Conservation (phyloP, 2,329 filamentous ascomycete genomes). For the Thielaviopsis ethacetica region DNA sequence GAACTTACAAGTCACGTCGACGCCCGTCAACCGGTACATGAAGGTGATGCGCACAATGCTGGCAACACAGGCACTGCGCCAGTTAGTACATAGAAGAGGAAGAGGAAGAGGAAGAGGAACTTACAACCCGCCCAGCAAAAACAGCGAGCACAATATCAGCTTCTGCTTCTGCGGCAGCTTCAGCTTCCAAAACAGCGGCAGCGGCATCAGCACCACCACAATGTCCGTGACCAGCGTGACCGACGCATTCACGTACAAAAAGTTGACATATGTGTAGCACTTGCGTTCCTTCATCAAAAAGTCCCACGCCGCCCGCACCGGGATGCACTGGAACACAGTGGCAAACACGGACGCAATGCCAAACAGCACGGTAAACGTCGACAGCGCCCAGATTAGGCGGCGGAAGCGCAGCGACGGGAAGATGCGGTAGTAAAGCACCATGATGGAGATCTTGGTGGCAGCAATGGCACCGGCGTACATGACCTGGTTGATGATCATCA, state of each 20-base stretch:
- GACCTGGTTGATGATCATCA: constrained; percentile 17
- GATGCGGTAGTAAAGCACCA: constrained; percentile 20
- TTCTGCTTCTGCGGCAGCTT: constrained; percentile 16
- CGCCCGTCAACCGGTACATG: constrained; percentile 14
- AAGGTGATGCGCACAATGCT: constrained; percentile 16
- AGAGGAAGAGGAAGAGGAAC: constrained; percentile 4
- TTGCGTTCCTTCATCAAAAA: constrained; percentile 11
- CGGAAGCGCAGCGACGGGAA: constrained; percentile 17
- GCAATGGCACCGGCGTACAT: constrained; percentile 20
- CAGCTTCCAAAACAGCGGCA: constrained; percentile 18
- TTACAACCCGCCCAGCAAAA: constrained; percentile 18
- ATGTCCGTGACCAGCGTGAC: constrained; percentile 18
- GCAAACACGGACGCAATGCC: constrained; percentile 17
- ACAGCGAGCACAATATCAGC: constrained; percentile 17
- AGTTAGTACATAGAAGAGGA: neutral
- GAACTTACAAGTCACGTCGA: constrained; percentile 19
- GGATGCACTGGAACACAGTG: constrained; percentile 18
- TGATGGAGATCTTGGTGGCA: constrained; percentile 20
- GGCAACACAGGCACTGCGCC: constrained; percentile 16
- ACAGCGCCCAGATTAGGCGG: constrained; percentile 17
- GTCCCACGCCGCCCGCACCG: constrained; percentile 17
- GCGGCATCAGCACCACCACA: constrained; percentile 17
- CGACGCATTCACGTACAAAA: constrained; percentile 17
- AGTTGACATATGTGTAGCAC: constrained; percentile 17
- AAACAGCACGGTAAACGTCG: constrained; percentile 13